These are phyloP conservation scores for Pseudocercospora eumusae DNA, from an alignment of 2,329 filamentous ascomycete species.

Conservation along the genomic window DNA sequence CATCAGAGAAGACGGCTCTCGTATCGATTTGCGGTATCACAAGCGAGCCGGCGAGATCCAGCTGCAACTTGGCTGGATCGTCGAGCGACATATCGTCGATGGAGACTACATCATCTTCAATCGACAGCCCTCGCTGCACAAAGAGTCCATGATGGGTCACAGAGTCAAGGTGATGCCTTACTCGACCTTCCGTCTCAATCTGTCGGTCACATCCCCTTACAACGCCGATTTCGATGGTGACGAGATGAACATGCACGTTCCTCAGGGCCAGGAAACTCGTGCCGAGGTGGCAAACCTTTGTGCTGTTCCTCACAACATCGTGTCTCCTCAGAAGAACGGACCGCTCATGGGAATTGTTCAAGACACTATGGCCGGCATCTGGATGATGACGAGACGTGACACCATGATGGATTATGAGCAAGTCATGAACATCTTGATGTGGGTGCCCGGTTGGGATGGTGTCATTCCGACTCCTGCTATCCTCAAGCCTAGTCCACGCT, in stretches of 20 bases:
- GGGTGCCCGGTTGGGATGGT: slow-evolving; percentile 97
- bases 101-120: slow-evolving; percentile 99
- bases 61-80: slow-evolving; percentile 96
- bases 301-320: slow-evolving; percentile 97
- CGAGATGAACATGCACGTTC: slow-evolving; percentile 99
- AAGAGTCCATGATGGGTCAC: slow-evolving; percentile 99
- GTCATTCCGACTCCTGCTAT: slow-evolving; percentile 93
- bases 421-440: slow-evolving; percentile 96
- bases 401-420: slow-evolving; percentile 85
- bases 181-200: slow-evolving; percentile 94
- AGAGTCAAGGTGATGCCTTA: slow-evolving; percentile 97
- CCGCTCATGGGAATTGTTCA: slow-evolving; percentile 99
- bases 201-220: slow-evolving; percentile 97
- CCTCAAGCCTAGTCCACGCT: slow-evolving; percentile 83
- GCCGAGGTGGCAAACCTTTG: slow-evolving; percentile 93
- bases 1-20: slow-evolving; percentile 86
- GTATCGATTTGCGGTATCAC: slow-evolving; percentile 92
- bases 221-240: slow-evolving; percentile 99
- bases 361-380: slow-evolving; percentile 92
- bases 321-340: slow-evolving; percentile 94
- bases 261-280: slow-evolving; percentile 93
- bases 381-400: slow-evolving; percentile 94
- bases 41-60: slow-evolving; percentile 83
- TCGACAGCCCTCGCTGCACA: slow-evolving; percentile 97
- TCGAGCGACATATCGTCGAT: slow-evolving; percentile 93